These are phyloP conservation scores for Nemania sp. DNA, from an alignment of 2,329 filamentous ascomycete species.

Conservation along the genomic window DNA sequence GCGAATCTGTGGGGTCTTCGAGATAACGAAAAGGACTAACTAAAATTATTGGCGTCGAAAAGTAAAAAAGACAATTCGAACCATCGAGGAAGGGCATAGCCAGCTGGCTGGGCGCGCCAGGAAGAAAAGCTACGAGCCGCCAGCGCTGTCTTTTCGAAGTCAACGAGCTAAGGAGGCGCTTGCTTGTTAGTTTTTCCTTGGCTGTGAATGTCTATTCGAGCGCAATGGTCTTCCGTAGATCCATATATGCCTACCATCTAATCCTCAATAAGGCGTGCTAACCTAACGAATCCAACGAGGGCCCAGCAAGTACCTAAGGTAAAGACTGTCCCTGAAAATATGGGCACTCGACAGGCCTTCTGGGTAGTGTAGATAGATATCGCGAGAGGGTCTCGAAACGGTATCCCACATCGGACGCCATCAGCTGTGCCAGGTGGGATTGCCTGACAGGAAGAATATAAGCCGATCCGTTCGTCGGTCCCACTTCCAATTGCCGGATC, in stretches of 20 bases:
- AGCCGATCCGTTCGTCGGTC: slow-evolving; percentile 2
- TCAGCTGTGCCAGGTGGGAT: background rate
- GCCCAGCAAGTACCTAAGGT: background rate
- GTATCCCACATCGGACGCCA: slow-evolving; percentile 16
- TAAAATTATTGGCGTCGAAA: slow-evolving; percentile 3
- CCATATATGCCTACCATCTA: too few relatives aligned
- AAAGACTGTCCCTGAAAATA: background rate
- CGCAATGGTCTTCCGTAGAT: background rate
- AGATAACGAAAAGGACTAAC: background rate
- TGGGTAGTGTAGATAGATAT: background rate
- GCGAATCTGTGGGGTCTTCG: background rate
- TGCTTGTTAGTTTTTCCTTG: background rate
- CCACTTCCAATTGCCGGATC: slow-evolving; percentile 23
- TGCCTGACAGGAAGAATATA: background rate
- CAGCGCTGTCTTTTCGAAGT: background rate
- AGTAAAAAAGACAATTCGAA: background rate
- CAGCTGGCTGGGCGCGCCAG: background rate
- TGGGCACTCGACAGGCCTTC: background rate
- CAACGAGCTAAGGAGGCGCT: background rate
- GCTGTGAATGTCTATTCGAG: background rate
- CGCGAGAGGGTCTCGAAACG: slow-evolving; percentile 12
- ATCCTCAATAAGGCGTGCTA: too few relatives aligned
- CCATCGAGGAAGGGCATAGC: background rate
- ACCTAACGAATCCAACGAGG: background rate
- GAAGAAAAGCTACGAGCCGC: too few relatives aligned